A percentile compares a stretch with the other conserved stretches of the same genome.
phyloP scores from a whole-genome alignment of 2,329 filamentous ascomycete genomes.

The Ophiostoma sp. region DNA sequence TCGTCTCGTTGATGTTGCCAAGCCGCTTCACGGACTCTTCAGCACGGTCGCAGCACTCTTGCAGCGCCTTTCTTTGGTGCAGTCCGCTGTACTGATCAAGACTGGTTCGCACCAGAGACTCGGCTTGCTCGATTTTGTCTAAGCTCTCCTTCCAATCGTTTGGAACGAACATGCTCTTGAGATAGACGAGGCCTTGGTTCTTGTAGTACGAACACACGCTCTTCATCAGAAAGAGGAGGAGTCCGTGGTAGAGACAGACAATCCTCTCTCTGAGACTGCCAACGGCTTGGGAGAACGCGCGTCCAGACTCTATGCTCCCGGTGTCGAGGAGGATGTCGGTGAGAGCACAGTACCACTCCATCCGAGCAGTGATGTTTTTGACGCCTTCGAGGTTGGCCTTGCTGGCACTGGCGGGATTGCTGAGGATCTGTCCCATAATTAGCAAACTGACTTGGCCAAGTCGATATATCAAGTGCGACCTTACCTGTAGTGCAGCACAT shows the following conservation, averaged over 20 bases:
- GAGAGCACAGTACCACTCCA: constrained; percentile 38
- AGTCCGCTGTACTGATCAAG: background rate
- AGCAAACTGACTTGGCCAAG: background rate
- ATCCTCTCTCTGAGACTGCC: background rate
- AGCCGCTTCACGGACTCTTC: background rate
- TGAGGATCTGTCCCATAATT: background rate
- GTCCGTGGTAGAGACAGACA: background rate
- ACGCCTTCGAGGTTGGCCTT: constrained; percentile 35
- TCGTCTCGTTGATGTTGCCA: background rate
- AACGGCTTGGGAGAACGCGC: background rate
- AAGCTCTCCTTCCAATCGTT: background rate
- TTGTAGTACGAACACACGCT: background rate
- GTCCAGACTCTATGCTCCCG: background rate
- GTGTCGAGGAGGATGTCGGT: constrained; percentile 30
- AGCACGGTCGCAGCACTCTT: background rate
- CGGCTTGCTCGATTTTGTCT: background rate
- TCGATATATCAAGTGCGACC: background rate
- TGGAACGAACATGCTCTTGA: background rate
- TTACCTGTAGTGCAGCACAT: background rate
- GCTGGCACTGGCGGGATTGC: background rate
- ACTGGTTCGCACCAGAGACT: background rate
- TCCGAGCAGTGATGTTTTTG: constrained; percentile 34
- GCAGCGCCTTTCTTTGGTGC: background rate
- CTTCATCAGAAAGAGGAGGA: background rate
- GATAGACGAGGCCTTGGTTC: background rate